These are phyloP conservation scores for Xerocomellus intermedius DNA, from an alignment of 768 basidiomycete genomes.

Conservation along the genomic window DNA sequence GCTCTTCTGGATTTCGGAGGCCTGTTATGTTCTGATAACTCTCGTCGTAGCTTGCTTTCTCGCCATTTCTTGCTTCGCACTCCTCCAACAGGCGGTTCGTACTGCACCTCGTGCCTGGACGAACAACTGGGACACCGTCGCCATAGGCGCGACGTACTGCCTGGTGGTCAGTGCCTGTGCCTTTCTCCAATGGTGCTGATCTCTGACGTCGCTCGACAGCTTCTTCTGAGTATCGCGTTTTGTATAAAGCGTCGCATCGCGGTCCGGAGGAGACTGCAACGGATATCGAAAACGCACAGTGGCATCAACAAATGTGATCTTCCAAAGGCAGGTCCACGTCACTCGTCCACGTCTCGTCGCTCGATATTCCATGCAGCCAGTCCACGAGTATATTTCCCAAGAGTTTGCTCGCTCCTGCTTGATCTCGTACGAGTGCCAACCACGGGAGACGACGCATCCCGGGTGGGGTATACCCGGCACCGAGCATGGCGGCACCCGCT, in stretches of 20 bases:
- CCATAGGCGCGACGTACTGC: constrained; percentile 69
- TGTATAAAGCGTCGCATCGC: constrained; percentile 70
- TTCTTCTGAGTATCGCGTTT: constrained; percentile 55
- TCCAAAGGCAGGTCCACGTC: constrained; percentile 49
- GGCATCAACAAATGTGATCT: constrained; percentile 54
- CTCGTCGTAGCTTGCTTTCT: constrained; percentile 50
- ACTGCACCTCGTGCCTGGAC: constrained; percentile 57
- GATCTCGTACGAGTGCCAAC: constrained; percentile 67
- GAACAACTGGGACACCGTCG: constrained; percentile 64
- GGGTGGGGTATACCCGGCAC: constrained; percentile 79
- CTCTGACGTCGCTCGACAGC: constrained; percentile 35
- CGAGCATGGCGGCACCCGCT: constrained; percentile 57
- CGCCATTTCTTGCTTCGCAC: constrained; percentile 60
- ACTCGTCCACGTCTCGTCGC: not conserved
- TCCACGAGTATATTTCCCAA: constrained; percentile 65
- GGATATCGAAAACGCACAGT: constrained; percentile 61
- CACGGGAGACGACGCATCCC: constrained; percentile 60
- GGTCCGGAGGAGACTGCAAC: constrained; percentile 60
- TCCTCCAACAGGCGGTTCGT: constrained; percentile 72
- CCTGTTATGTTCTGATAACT: constrained; percentile 53
- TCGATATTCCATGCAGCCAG: constrained; percentile 41
- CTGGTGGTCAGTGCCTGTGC: constrained; percentile 53
- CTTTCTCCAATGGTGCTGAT: not conserved
- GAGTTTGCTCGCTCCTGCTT: constrained; percentile 77
- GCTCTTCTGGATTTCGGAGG: constrained; percentile 50